phyloP scores from a whole-genome alignment of 805 yeast genomes.

The Pichia paraexigua region DNA sequence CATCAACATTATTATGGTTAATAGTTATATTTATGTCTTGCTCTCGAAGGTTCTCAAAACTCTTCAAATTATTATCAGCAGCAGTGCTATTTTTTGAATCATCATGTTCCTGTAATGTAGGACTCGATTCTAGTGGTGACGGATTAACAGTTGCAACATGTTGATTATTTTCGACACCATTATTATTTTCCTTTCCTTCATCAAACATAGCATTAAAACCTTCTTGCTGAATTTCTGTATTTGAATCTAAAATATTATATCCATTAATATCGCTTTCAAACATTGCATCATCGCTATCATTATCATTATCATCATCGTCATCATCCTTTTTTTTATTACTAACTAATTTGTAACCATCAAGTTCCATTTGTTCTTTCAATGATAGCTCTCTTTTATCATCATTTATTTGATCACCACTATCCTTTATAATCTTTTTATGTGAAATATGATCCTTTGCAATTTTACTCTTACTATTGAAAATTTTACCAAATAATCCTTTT shows the following conservation, averaged over 20 bases:
- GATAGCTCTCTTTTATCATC: neutral
- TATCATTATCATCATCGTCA: conserved; percentile 1
- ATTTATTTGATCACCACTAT: neutral
- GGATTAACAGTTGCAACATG: neutral
- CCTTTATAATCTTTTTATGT: conserved; percentile 9
- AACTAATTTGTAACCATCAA: conserved; percentile 4
- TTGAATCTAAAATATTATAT: conserved; percentile 1
- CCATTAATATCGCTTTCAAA: neutral
- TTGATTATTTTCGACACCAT: neutral
- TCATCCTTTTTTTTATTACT: neutral
- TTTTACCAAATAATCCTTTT: conserved; percentile 18
- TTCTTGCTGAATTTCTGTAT: neutral
- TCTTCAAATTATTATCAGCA: neutral
- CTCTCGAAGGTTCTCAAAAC: neutral
- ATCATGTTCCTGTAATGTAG: neutral
- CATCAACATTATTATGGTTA: neutral
- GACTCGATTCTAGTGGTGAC: neutral
- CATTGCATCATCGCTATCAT: neutral
- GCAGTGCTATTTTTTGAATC: neutral
- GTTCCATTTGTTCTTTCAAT: conserved; percentile 5
- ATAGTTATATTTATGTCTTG: neutral
- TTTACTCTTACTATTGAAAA: conserved; percentile 24
- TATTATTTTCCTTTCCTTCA: neutral
- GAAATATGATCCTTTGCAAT: conserved; percentile 24
- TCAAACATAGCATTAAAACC: neutral